These are phyloP conservation scores for Plasmodium reichenowi DNA, from an alignment of 169 alveolate species.

Conservation along the genomic window DNA sequence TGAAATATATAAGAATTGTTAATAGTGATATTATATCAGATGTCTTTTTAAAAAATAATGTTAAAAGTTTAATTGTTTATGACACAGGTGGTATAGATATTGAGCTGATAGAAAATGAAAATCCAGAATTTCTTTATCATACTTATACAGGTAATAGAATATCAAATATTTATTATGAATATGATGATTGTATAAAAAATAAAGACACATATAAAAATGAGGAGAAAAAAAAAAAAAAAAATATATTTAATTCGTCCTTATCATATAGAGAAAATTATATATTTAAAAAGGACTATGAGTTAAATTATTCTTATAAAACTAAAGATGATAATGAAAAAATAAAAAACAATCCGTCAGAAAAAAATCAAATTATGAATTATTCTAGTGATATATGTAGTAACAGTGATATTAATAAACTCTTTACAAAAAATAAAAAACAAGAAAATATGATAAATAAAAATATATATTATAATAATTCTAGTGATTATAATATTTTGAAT, in stretches of 20 bases:
- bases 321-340: no score
- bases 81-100: conserved; percentile 74
- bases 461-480: no score
- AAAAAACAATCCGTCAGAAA: no score
- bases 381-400: no score
- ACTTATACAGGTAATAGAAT: conserved; percentile 73
- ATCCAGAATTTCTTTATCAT: conserved; percentile 64
- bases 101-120: conserved; percentile 68
- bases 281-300: no score
- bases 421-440: no score
- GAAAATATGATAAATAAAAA: no score
- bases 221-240: neutral
- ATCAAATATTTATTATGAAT: conserved; percentile 59
- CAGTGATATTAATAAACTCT: no score
- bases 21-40: conserved; percentile 66
- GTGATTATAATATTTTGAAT: no score
- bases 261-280: conserved; percentile 14
- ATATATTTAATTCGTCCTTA: conserved; percentile 24
- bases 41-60: conserved; percentile 56
- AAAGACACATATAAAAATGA: conserved; percentile 28
- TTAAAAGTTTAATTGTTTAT: conserved; percentile 50
- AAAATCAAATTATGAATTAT: no score
- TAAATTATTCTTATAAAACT: no score
- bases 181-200: conserved; percentile 48
- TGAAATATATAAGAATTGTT: conserved; percentile 8